Conservation (phyloP, 176 grass and related monocot genomes). For the Musa itinerans region DNA sequence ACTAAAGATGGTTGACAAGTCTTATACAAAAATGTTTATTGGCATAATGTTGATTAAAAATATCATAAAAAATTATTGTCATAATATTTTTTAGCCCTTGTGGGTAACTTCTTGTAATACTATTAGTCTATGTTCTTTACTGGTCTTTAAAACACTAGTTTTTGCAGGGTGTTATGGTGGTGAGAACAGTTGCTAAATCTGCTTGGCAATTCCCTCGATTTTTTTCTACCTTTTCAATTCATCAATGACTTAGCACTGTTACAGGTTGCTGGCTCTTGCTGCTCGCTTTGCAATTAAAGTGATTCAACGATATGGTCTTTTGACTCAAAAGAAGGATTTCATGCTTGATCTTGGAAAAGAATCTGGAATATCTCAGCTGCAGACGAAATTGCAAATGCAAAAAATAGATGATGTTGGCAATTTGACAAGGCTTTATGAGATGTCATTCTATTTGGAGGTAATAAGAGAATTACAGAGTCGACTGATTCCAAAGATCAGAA, state of each 20-base stretch:
- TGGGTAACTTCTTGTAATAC: too few species aligned
- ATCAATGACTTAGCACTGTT: background rate
- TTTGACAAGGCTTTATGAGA: slow-evolving; percentile 74
- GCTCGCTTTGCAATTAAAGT: slow-evolving; percentile 81
- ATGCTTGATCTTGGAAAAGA: background rate
- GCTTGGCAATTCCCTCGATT: background rate
- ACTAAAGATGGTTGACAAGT: too few species aligned
- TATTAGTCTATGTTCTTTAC: too few species aligned
- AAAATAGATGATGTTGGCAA: slow-evolving; percentile 27
- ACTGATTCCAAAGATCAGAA: slow-evolving; percentile 51
- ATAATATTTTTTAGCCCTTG: too few species aligned
- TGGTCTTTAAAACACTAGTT: too few species aligned
- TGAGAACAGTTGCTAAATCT: too few species aligned
- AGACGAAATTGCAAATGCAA: slow-evolving; percentile 15
- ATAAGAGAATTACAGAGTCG: slow-evolving; percentile 72
- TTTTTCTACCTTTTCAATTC: background rate
- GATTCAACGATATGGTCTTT: slow-evolving; percentile 62
- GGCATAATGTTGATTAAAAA: too few species aligned
- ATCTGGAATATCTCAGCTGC: background rate
- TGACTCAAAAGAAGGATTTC: slow-evolving; percentile 45
- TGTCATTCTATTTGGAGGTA: slow-evolving; percentile 76
- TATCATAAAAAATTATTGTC: too few species aligned
- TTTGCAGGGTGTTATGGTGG: too few species aligned
- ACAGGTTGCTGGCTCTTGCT: slow-evolving; percentile 86
- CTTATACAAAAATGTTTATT: too few species aligned